Percentiles rank a stretch among this genome's conserved stretches.
phyloP scores from a whole-genome alignment of 768 basidiomycete species.

The Trametes cubensis region DNA sequence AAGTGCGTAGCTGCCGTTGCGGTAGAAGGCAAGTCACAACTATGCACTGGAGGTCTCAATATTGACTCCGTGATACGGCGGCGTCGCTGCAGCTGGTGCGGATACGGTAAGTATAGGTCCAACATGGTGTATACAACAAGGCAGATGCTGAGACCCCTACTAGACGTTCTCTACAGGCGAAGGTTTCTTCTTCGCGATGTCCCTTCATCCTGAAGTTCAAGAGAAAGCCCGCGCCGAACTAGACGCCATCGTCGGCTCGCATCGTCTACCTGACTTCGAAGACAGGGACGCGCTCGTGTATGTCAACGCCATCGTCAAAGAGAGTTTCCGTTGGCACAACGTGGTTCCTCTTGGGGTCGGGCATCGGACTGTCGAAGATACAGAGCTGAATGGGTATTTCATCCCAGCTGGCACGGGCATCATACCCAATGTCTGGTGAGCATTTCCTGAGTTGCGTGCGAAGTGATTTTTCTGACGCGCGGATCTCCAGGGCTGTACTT shows the following conservation, averaged over 20 bases:
- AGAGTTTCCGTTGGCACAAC: slow-evolving; percentile 21
- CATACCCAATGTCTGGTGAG: slow-evolving; percentile 31
- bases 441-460: not conserved
- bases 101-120: slow-evolving; percentile 16
- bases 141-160: not conserved
- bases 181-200: slow-evolving; percentile 35
- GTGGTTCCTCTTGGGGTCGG: slow-evolving; percentile 14
- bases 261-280: slow-evolving; percentile 17
- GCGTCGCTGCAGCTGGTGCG: slow-evolving; percentile 14
- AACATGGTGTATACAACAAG: not conserved
- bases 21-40: not conserved
- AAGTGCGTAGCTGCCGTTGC: slow-evolving; percentile 4
- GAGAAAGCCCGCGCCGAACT: slow-evolving; percentile 18
- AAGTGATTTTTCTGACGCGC: not conserved
- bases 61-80: not conserved
- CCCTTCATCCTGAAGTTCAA: slow-evolving; percentile 31
- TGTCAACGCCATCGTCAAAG: slow-evolving; percentile 18
- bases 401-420: slow-evolving; percentile 31
- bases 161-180: slow-evolving; percentile 30
- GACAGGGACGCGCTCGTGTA: slow-evolving; percentile 13
- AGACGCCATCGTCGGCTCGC: slow-evolving; percentile 13
- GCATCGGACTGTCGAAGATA: slow-evolving; percentile 35
- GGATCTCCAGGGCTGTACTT: slow-evolving; percentile 49
- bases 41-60: not conserved
- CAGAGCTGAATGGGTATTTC: slow-evolving; percentile 24